Evolutionary conservation across 1,139 yeast genomes (phyloP), one percentile per base, ranked within the genome.

Genomic region (Geotrichum phurueaensis): DNA sequence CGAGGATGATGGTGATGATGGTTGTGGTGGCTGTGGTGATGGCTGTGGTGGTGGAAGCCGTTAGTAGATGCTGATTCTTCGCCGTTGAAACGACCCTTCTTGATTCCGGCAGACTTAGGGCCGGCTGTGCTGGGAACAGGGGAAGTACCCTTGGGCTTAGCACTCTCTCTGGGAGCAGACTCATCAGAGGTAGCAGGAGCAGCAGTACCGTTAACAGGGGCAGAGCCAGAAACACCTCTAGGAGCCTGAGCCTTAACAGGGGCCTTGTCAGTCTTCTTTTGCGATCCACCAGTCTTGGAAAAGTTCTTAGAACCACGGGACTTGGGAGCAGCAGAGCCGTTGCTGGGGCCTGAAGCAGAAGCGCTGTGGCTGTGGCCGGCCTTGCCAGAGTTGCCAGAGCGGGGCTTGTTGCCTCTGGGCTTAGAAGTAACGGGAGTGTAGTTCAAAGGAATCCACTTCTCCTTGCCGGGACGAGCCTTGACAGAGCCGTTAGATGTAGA

Each of bases 281-380:
- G 72, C 61, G 68, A 63, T 53, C 70, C 73, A 54, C 66, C 72
- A 58, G 87, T 84, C 53, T 85, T 80, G 55, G 89, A 86, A 87
- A 89, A 81, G 70, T 79, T 81, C 61, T 66, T 58, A 23, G 60
- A 33, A 36, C 57, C 58, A 51, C 59, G 57, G 31, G 63, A 58
- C 51, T 58, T 63, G 3, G 45, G 7, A 15, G 45, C 45, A 39
- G 45, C 45, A 39, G 45, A 39, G 6, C 45, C 20, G 20, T 39
- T 39, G 45, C 20, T 39, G 53, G 20, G 15, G 36, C 43, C 45
- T 13, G 45, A 39, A 39, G 45, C 18, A 39, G 45, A 39, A 39
- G 7, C 45, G 20, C 45, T 39, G 45, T 39, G 45, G n/a, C 45
- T 39, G 20, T 39, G 45, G n/a, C 45, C n/a, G 45, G 45, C 6